Evolutionary conservation across 2,329 filamentous ascomycete species (phyloP), one percentile per base, ranked within the genome.

Genomic region (Thielaviopsis populi): DNA sequence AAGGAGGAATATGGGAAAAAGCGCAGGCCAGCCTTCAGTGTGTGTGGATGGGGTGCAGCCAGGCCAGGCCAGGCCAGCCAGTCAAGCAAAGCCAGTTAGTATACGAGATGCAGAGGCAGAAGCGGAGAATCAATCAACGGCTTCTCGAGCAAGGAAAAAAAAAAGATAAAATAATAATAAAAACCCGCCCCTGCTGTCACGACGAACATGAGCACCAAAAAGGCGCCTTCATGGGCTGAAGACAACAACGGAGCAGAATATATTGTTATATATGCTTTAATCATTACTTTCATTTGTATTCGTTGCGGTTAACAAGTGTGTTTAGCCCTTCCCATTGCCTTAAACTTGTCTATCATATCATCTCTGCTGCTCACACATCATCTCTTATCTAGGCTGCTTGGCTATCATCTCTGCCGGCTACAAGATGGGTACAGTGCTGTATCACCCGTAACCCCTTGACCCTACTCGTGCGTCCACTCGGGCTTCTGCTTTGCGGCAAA

Each of bases 401-500:
- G 46, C 46, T 13, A 27, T 22, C 17, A 27, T 22, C 11, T 11
- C 46, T 50, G 46, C 46, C 27, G 22, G 46, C 46, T 24, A 50
- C 15, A 24, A 50, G 27, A n/a, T 56, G 30, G 27, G 10, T 56
- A 56, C 53, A 56, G 53, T 56, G 27, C 53, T 37, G 30, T 56
- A 11, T n/a, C n/a, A 8, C 53, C 53, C 17, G 27, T 56, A 7
- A 41, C 17, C 41, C 37, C 24, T 56, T 56, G 22, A 1, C 48
- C 48, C 30, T 65, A 68, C 66, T 67, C 56, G 42, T 96, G 80
- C 67, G 81, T 85, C 92, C 94, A 99, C 74, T 94, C 85, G 0
- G 94, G 78, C 81, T 95, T 95, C 78, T 88, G 84, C 84, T 97
- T 97, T 76, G 91, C 88, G 1, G 89, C 88, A 80, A 99, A 99